Evolutionary conservation across 345 rosid species (phyloP).

Genomic region (Fremontodendron californicum): DNA sequence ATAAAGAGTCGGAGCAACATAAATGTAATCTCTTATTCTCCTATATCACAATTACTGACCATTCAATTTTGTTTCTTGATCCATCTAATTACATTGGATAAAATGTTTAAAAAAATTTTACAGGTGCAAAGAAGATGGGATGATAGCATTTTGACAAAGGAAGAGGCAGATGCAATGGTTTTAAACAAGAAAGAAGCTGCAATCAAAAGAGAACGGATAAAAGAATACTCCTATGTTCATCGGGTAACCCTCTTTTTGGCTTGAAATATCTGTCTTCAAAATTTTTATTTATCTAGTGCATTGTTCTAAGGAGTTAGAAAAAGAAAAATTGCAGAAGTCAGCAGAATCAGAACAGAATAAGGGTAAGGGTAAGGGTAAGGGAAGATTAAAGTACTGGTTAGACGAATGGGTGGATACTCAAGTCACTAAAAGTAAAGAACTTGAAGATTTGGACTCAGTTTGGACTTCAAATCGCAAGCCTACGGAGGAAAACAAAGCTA

Average conservation of each 20-base stretch:
- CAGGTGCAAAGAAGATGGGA: slow-evolving; percentile 90
- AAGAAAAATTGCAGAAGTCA: slow-evolving; percentile 53
- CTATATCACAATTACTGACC: background rate
- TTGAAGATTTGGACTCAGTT: slow-evolving; percentile 69
- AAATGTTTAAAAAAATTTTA: slow-evolving; percentile 8
- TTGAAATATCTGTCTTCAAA: background rate
- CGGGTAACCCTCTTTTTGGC: slow-evolving; percentile 41
- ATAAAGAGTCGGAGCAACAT: no score
- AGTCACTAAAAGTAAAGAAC: slow-evolving; percentile 59
- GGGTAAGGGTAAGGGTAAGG: slow-evolving; percentile 50
- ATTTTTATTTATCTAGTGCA: background rate
- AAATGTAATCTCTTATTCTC: no score
- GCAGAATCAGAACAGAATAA: slow-evolving; percentile 67
- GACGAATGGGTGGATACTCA: slow-evolving; percentile 89
- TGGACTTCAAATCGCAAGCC: slow-evolving; percentile 36
- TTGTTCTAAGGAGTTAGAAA: slow-evolving; percentile 3
- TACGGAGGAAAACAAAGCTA: slow-evolving; percentile 34
- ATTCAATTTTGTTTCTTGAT: background rate
- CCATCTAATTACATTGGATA: background rate
- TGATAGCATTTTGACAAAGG: slow-evolving; percentile 71
- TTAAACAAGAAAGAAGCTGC: slow-evolving; percentile 72
- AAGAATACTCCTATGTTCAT: slow-evolving; percentile 57
- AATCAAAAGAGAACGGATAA: slow-evolving; percentile 59
- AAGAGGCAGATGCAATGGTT: slow-evolving; percentile 59
- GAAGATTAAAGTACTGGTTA: slow-evolving; percentile 83